Evolutionary conservation across 192 early-diverging fungal species (phyloP), one percentile per base, ranked within the genome.

Genomic region (Phlyctochytrium bullatum): DNA sequence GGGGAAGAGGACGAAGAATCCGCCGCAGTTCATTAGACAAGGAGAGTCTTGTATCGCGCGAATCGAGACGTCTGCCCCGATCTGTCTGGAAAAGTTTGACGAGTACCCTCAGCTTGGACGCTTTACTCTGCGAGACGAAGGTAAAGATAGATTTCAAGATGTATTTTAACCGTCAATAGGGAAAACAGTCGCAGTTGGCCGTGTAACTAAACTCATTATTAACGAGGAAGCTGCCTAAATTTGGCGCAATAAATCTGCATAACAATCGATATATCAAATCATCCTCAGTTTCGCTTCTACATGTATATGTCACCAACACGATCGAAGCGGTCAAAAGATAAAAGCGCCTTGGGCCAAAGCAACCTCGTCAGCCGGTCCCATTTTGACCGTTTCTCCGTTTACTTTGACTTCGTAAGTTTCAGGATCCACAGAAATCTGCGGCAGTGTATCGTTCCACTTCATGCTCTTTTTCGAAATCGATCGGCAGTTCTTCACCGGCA

Each of bases 71-170:
- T 61, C 79, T 54, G 85, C 86, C 58, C 81, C 90, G 10, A 76
- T 97, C 24, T 95, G 94, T 67, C 76, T 96, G 10, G 97, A 99
- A 73, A 81, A 87, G 29, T 98, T 89, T 78, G 80, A 80, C 20
- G 90, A 93, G 27, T 89, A 91, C 62, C 89, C 91, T 47, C 94
- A 96, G 71, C 77, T 99, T 10, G 97, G 97, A 36, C 88, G 97
- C 54, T 98, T 99, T 79, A 99, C 96, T n/a, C 82, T 99, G 29
- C 90, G 97, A 68, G 95, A 97, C 71, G 95, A 99, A 83, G 94
- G 93, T 71, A 66, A 86, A 83, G 67, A 80, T 79, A n/a, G n/a
- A n/a, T n/a, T 16, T 12, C n/a, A 16, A n/a, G 12, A 33, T 0
- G 16, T 3, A 1, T 1, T 31, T 14, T 31, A 30, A n/a, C n/a